Percentiles rank a stretch among this genome's conserved stretches.
Conservation (phyloP, 1,284 basidiomycete species). For the Neotropicomus parvogracilis region DNA sequence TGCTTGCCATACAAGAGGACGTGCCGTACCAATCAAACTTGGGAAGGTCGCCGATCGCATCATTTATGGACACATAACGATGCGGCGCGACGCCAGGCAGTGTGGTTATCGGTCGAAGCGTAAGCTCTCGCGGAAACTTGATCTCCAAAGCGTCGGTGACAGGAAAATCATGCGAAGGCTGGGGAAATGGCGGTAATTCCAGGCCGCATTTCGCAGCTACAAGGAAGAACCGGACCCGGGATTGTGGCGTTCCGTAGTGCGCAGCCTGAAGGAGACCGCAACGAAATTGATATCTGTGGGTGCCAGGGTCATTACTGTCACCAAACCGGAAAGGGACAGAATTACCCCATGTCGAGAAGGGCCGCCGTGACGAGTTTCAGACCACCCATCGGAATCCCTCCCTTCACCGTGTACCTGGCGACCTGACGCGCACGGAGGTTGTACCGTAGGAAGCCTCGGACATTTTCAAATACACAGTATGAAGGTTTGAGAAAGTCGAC, state of each 20-base stretch:
- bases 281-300: slow-evolving; percentile 61
- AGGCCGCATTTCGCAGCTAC: slow-evolving; percentile 53
- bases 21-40: slow-evolving; percentile 61
- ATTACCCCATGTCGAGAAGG: slow-evolving; percentile 60
- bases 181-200: slow-evolving; percentile 60
- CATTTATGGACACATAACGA: slow-evolving; percentile 53
- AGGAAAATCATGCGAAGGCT: slow-evolving; percentile 65
- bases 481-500: slow-evolving; percentile 59
- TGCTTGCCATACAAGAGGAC: background rate
- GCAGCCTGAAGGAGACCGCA: slow-evolving; percentile 64
- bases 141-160: slow-evolving; percentile 43
- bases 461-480: slow-evolving; percentile 71
- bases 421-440: slow-evolving; percentile 51
- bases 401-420: slow-evolving; percentile 45
- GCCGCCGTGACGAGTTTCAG: slow-evolving; percentile 60
- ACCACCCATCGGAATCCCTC: slow-evolving; percentile 64
- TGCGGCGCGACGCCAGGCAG: slow-evolving; percentile 48
- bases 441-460: slow-evolving; percentile 61
- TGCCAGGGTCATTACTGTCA: background rate
- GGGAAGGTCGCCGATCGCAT: slow-evolving; percentile 67
- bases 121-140: slow-evolving; percentile 40
- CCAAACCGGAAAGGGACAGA: background rate
- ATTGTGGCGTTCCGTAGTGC: slow-evolving; percentile 71
- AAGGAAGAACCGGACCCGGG: slow-evolving; percentile 66
- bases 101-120: slow-evolving; percentile 45